Evolutionary conservation across 2,329 filamentous ascomycete genomes (phyloP).

Genomic region (Hawksworthiomyces lignivorus): DNA sequence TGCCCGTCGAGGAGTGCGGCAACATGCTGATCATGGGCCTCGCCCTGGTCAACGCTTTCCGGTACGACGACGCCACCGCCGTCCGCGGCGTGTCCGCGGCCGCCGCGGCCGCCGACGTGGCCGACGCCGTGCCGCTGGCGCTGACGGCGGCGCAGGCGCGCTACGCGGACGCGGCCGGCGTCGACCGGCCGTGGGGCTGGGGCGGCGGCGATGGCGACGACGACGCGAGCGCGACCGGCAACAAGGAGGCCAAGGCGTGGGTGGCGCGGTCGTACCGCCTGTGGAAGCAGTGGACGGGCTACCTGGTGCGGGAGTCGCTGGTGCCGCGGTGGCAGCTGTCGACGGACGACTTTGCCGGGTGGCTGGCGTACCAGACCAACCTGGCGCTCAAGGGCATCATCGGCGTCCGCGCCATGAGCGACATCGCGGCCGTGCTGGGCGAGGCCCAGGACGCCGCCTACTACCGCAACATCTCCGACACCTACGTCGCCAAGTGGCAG

Average conservation of each 20-base stretch:
- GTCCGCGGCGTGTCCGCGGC: slow-evolving; percentile 27
- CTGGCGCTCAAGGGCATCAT: slow-evolving; percentile 70
- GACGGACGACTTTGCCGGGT: slow-evolving; percentile 72
- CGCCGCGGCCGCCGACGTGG: slow-evolving; percentile 14
- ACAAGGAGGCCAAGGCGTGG: slow-evolving; percentile 32
- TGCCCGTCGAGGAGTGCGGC: slow-evolving; percentile 66
- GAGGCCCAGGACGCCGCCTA: slow-evolving; percentile 50
- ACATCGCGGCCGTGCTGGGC: slow-evolving; percentile 54
- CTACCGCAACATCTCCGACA: slow-evolving; percentile 55
- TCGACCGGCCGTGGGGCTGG: slow-evolving; percentile 41
- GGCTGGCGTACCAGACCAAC: slow-evolving; percentile 67
- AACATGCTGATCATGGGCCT: slow-evolving; percentile 64
- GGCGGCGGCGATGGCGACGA: too few relatives aligned
- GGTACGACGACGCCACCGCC: slow-evolving; percentile 48
- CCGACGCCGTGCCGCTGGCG: slow-evolving; percentile 4
- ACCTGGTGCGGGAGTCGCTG: slow-evolving; percentile 62
- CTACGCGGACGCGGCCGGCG: slow-evolving; percentile 17
- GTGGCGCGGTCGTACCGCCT: slow-evolving; percentile 50
- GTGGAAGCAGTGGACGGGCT: slow-evolving; percentile 72
- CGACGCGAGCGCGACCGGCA: slow-evolving; percentile 34
- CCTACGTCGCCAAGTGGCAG: slow-evolving; percentile 65
- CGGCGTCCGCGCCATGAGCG: slow-evolving; percentile 70
- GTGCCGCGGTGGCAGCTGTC: slow-evolving; percentile 65
- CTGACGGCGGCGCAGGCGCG: slow-evolving; percentile 8
- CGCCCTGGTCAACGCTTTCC: slow-evolving; percentile 63